Base-by-base conservation (phyloP, 2,329 filamentous ascomycete genomes). In the Pseudocercospora ulei region DNA sequence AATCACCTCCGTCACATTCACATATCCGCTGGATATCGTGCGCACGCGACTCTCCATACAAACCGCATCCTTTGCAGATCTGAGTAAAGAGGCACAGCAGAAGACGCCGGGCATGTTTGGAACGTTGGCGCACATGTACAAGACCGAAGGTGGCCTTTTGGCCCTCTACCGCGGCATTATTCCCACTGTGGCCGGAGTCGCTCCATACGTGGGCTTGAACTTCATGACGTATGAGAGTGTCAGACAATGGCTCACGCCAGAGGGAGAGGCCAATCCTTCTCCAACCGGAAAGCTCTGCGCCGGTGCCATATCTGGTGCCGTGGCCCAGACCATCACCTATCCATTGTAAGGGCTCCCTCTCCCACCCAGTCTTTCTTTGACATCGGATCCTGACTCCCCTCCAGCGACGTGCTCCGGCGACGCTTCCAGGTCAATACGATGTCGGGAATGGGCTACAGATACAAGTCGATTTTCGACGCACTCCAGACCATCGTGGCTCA, bases 391-490 rank as follows among this genome's bases (percentile, higher is more conserved):
- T 38, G 43, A 42, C 35, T 20, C 17, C 9, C 16, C 14, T 3
- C 11, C 38, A 90, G 84, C 59, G 87, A 94, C 59, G 88, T 98
- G 2, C 71, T 98, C 38, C 82, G 90, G 19, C 78, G 90, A 44
- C 76, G 90, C 35, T 98, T 98, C 62, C 90, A 98, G 60, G 90
- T 98, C 66, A 98, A 98, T 65, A 95, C 90, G 38, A 98, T 98
- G 90, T 85, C 82, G 31, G 90, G 90, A 35, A 88, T 98, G 78
- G 90, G 90, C 35, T 96, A 95, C 64, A 77, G 88, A 60, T 98
- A 98, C 67, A 86, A 82, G 56, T 81, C 79, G 4, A 80, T 98
- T 27, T 71, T 76, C 46, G 85, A 94, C 58, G 90, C 90, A 3
- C 68, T 98, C 47, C 74, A 69, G 35, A 76, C 82, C 35, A 98